phyloP scores from a whole-genome alignment of 2,329 filamentous ascomycete species.

The Trichothecium roseum region DNA sequence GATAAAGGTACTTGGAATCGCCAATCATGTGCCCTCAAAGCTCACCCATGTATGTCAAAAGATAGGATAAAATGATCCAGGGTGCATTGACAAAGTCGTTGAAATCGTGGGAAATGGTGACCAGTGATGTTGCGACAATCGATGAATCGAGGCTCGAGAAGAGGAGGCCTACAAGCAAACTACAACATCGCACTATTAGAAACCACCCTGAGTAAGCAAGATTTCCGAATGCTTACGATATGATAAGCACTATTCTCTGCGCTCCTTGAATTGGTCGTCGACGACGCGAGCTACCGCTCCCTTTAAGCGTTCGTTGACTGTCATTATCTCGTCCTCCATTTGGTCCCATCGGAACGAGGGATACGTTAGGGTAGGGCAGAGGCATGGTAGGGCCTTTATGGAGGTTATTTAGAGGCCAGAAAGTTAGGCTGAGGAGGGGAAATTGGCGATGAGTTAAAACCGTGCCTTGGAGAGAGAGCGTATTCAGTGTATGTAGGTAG shows the following conservation, averaged over 20 bases:
- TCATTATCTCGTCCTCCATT: slow-evolving; percentile 1
- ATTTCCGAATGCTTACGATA: slow-evolving; percentile 23
- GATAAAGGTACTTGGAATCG: slow-evolving; percentile 2
- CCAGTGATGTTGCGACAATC: slow-evolving; percentile 46
- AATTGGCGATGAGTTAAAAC: too few species aligned
- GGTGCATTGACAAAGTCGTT: slow-evolving; percentile 39
- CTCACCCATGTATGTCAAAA: slow-evolving; percentile 45
- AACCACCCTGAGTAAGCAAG: too few species aligned
- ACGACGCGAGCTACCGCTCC: neutral
- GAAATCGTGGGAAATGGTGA: slow-evolving; percentile 44
- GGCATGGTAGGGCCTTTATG: slow-evolving; percentile 2
- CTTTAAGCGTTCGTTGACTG: slow-evolving; percentile 2
- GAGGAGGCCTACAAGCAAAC: slow-evolving; percentile 40
- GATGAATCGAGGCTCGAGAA: slow-evolving; percentile 48
- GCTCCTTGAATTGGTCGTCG: slow-evolving; percentile 13
- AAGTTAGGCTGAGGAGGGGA: too few species aligned
- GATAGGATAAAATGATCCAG: slow-evolving; percentile 46
- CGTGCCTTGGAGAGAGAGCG: too few species aligned
- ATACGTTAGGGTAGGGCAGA: slow-evolving; percentile 13
- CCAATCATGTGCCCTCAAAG: neutral
- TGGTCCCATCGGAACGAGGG: slow-evolving; percentile 11
- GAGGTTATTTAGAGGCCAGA: too few species aligned
- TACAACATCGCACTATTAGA: too few species aligned
- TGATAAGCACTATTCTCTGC: slow-evolving; percentile 21
- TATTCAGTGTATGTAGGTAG: too few species aligned